phyloP scores from a whole-genome alignment of 1,139 yeast genomes.

The Sugiyamaella grinbergsii region DNA sequence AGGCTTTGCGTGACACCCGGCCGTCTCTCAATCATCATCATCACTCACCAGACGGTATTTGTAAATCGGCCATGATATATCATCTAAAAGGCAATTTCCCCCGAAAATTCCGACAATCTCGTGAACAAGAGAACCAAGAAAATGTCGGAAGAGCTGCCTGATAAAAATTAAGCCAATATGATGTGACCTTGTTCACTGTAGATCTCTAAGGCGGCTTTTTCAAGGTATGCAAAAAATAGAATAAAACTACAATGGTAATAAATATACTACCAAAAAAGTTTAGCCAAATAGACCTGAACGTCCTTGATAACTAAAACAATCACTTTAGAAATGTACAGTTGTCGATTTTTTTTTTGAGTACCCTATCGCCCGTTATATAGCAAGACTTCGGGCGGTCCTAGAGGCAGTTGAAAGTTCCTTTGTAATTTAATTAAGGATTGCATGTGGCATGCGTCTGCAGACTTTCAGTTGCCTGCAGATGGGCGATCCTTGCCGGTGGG shows the following conservation, averaged over 20 bases:
- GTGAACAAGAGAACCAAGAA: background rate
- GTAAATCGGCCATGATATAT: conserved; percentile 7
- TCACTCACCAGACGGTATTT: conserved; percentile 9
- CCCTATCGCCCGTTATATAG: background rate
- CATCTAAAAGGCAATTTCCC: background rate
- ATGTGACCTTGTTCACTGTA: conserved; percentile 7
- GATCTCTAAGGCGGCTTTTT: conserved; percentile 3
- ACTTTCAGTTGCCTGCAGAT: background rate
- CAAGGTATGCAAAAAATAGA: background rate
- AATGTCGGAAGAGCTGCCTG: background rate
- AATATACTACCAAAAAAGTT: too few relatives aligned
- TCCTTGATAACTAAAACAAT: too few relatives aligned
- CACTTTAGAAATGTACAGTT: too few relatives aligned
- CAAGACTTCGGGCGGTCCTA: background rate
- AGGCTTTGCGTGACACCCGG: background rate
- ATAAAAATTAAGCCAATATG: background rate
- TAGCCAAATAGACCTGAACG: too few relatives aligned
- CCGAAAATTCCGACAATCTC: too few relatives aligned
- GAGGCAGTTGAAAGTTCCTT: background rate
- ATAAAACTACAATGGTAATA: too few relatives aligned
- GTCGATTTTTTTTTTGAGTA: background rate
- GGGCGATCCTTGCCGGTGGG: background rate
- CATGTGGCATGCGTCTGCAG: background rate
- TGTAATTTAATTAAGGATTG: background rate
- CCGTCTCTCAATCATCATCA: background rate